These are phyloP conservation scores for Arthrobotrys pseudoclavata DNA, from an alignment of 2,329 filamentous ascomycete species.

Conservation along the genomic window DNA sequence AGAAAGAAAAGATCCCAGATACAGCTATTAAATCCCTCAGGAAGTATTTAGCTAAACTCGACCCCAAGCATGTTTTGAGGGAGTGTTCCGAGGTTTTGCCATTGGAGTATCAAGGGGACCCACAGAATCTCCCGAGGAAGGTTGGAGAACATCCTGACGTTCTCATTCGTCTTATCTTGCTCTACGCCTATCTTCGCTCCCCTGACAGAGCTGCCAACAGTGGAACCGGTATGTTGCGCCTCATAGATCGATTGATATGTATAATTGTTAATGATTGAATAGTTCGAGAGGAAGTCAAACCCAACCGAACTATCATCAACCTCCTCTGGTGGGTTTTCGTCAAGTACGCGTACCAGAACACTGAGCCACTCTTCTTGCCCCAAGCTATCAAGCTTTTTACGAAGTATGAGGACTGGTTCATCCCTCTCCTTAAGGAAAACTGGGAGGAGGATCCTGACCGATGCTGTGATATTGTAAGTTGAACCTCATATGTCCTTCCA, in stretches of 20 bases:
- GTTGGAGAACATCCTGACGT: constrained; percentile 48
- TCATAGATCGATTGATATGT: background rate
- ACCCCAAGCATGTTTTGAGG: constrained; percentile 26
- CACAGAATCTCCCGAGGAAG: constrained; percentile 28
- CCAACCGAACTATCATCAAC: constrained; percentile 26
- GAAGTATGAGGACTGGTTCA: constrained; percentile 45
- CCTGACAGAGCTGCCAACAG: constrained; percentile 12
- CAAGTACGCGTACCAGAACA: constrained; percentile 45
- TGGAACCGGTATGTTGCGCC: background rate
- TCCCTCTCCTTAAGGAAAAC: constrained; percentile 46
- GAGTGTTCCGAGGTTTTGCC: constrained; percentile 28
- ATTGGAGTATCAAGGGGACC: constrained; percentile 8
- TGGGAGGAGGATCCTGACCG: constrained; percentile 31
- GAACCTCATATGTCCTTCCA: background rate
- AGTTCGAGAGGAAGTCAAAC: constrained; percentile 2
- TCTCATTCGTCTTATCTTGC: constrained; percentile 33
- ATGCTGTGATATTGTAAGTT: constrained; percentile 46
- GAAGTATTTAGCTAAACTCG: constrained; percentile 29
- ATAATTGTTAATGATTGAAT: background rate
- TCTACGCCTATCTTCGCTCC: constrained; percentile 40
- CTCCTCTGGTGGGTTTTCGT: constrained; percentile 58
- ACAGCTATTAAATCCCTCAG: constrained; percentile 7
- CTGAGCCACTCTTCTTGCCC: constrained; percentile 7
- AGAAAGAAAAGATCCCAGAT: constrained; percentile 40
- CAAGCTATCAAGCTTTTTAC: constrained; percentile 24